These are phyloP conservation scores for Leccinum subrobustum DNA, from an alignment of 1,284 basidiomycete genomes.

Conservation along the genomic window DNA sequence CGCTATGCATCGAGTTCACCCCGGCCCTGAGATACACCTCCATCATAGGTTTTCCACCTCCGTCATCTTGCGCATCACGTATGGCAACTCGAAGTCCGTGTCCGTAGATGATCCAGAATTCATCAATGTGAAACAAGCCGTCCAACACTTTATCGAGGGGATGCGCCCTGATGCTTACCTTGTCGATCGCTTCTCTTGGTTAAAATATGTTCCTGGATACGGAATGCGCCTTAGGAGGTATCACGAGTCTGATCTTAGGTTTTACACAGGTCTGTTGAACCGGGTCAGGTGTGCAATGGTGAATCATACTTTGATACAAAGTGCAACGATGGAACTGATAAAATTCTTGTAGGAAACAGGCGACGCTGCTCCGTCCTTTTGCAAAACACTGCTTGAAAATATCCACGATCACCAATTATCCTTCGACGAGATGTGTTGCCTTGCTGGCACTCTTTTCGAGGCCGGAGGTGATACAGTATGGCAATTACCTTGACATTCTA, in stretches of 20 bases:
- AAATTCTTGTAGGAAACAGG: constrained; percentile 25
- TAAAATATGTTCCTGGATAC: constrained; percentile 39
- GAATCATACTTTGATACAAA: not conserved
- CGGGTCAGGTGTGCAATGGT: constrained; percentile 48
- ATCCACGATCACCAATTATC: constrained; percentile 48
- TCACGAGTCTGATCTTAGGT: constrained; percentile 51
- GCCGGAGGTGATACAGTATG: constrained; percentile 61
- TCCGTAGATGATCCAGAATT: constrained; percentile 59
- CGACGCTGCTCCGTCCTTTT: constrained; percentile 47
- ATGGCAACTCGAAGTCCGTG: constrained; percentile 52
- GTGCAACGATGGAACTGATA: constrained; percentile 6
- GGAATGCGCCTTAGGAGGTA: constrained; percentile 34
- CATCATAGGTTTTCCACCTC: constrained; percentile 55
- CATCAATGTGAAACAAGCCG: constrained; percentile 42
- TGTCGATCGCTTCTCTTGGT: constrained; percentile 58
- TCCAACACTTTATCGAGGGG: constrained; percentile 48
- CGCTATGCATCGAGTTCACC: not conserved
- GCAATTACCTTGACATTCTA: too few relatives aligned
- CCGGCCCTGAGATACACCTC: not conserved
- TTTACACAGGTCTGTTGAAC: constrained; percentile 51
- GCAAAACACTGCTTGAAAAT: constrained; percentile 55
- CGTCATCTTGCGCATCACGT: constrained; percentile 63
- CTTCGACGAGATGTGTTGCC: constrained; percentile 55
- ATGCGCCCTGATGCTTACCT: constrained; percentile 56
- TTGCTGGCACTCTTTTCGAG: constrained; percentile 64